Evolutionary conservation across 257 asterid genomes (phyloP), one percentile per base, ranked within the genome.

Genomic region (Petunia axillaris): DNA sequence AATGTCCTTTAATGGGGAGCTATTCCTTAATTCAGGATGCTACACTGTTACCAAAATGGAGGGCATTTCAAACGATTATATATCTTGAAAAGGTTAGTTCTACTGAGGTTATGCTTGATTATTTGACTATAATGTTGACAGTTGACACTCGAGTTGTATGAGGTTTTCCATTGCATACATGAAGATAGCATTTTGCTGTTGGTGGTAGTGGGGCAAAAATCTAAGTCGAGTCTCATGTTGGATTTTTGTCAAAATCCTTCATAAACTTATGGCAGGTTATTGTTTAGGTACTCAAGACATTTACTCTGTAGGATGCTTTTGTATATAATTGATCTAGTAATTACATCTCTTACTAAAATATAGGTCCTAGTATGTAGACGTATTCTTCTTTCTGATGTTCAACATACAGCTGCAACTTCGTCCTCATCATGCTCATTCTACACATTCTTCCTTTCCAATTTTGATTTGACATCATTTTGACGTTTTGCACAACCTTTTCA

Each of bases 1-100:
- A n/a, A 40, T 13, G 14, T 50, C 41, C 37, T 79, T 37, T 64
- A 38, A 66, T 50, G 38, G 15, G 13, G 58, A 53, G 5, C 41
- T 60, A 25, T 80, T 83, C 81, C 35, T 73, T 81, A 70, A 65
- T 83, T 82, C 84, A 95, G 99, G 96, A 90, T 87, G 97, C 97
- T 83, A 74, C 46, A 3, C 79, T 96, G 59, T 86, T 83, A 81
- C 94, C 99, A 62, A 92, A 90, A 53, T 96, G 99, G 99, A 94
- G 88, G 85, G 97, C 98, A 75, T 89, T 93, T 86, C 95, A 89
- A 88, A 92, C 99, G 2, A 70, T 93, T 77, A 92, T 96, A 89
- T 96, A 90, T 90, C 97, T 94, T 66, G 95, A 89, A 81, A 85
- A 81, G 91, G 99, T 93, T 16, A 54, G 58, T 10, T 35, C 35